Percentiles rank a stretch among this genome's conserved stretches.
These are phyloP conservation scores for Cyamopsis tetragonoloba DNA, from an alignment of 306 rosid species.

Conservation along the genomic window DNA sequence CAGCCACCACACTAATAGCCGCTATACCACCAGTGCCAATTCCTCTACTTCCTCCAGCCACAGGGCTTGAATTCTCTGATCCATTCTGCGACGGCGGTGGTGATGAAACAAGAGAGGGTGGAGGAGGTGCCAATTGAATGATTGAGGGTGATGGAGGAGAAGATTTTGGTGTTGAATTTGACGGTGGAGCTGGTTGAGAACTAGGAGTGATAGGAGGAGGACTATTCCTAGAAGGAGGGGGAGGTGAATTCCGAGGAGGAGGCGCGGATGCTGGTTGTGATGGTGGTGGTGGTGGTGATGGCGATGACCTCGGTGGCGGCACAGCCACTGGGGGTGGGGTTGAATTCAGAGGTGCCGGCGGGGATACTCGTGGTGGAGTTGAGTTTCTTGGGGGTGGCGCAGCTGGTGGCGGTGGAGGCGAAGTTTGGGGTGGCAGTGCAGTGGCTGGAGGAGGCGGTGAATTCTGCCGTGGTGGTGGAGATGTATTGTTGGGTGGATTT, in stretches of 20 bases:
- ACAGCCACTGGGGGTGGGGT: constrained; percentile 33
- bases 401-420: constrained; percentile 32
- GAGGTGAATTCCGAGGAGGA: constrained; percentile 32
- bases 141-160: constrained; percentile 35
- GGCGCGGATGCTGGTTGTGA: constrained; percentile 30
- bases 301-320: constrained; percentile 23
- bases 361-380: constrained; percentile 31
- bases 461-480: constrained; percentile 31
- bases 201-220: constrained; percentile 39
- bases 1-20: constrained; percentile 51
- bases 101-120: constrained; percentile 27
- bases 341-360: constrained; percentile 24
- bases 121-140: constrained; percentile 36
- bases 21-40: constrained; percentile 46
- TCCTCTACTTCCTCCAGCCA: constrained; percentile 34
- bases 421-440: constrained; percentile 12
- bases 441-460: constrained; percentile 39
- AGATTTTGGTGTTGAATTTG: constrained; percentile 42
- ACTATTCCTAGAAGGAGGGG: constrained; percentile 36
- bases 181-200: constrained; percentile 38
- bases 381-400: constrained; percentile 37
- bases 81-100: constrained; percentile 31
- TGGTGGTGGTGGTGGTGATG: constrained; percentile 30
- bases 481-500: constrained; percentile 35
- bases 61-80: constrained; percentile 33